Percentiles rank a stretch among this genome's conserved stretches.
Conservation (phyloP, 768 basidiomycete species). For the Leccinum sublutescens region DNA sequence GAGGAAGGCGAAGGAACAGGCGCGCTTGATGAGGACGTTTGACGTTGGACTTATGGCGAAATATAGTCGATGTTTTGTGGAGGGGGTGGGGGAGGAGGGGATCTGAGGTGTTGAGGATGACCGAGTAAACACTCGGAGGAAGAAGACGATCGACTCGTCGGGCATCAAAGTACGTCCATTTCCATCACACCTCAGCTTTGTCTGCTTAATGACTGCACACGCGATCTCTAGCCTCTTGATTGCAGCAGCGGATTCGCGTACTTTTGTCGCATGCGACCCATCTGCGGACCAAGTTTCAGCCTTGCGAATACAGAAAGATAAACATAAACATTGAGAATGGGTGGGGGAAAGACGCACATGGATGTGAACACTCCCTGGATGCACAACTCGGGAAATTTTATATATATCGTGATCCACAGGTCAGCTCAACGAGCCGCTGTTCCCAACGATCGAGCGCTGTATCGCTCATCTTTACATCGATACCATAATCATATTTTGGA, state of each 20-base stretch:
- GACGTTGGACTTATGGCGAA: constrained; percentile 66
- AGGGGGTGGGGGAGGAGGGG: too few relatives aligned
- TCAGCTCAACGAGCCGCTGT: too few relatives aligned
- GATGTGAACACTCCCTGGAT: too few relatives aligned
- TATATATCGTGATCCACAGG: not conserved
- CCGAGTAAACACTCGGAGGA: constrained; percentile 67
- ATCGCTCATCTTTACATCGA: too few relatives aligned
- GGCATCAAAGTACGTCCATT: constrained; percentile 13
- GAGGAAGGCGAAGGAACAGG: constrained; percentile 75
- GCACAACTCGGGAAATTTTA: too few relatives aligned
- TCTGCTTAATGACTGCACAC: too few relatives aligned
- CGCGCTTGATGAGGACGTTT: constrained; percentile 81
- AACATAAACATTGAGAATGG: not conserved
- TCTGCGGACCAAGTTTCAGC: not conserved
- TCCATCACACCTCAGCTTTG: constrained; percentile 7
- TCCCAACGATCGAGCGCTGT: too few relatives aligned
- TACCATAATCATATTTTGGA: too few relatives aligned
- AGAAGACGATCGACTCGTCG: constrained; percentile 38
- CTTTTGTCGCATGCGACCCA: too few relatives aligned
- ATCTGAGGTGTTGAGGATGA: constrained; percentile 64
- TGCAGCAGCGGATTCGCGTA: too few relatives aligned
- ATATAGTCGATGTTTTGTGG: constrained; percentile 19
- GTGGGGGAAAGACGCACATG: not conserved
- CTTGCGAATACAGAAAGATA: not conserved
- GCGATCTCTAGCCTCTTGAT: too few relatives aligned